Percentiles rank a stretch among this genome's conserved stretches.
phyloP scores from a whole-genome alignment of 257 asterid genomes.

The Solanum pinnatisectum region DNA sequence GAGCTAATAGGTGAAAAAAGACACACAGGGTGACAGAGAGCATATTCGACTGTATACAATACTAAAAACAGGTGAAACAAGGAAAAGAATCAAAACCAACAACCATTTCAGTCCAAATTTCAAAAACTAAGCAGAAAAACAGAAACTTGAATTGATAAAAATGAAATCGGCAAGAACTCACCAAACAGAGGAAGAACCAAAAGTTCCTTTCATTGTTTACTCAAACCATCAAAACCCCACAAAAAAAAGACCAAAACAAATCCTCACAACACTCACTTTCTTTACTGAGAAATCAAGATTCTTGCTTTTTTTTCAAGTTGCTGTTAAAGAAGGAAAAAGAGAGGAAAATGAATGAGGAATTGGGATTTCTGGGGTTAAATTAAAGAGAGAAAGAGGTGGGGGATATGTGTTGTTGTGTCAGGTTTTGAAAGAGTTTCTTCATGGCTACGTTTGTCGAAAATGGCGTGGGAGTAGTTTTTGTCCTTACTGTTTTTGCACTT shows the following conservation, averaged over 20 bases:
- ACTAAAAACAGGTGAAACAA: neutral
- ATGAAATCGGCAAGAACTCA: constrained; percentile 20
- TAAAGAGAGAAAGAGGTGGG: constrained; percentile 1
- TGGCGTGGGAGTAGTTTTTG: constrained; percentile 42
- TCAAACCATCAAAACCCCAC: constrained; percentile 17
- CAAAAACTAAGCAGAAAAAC: neutral
- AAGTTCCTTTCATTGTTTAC: constrained; percentile 23
- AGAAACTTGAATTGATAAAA: neutral
- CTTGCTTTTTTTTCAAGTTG: neutral
- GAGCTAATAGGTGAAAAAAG: neutral
- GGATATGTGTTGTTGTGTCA: neutral
- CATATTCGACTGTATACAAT: neutral
- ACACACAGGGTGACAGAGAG: neutral
- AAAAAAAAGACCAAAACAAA: constrained; percentile 6
- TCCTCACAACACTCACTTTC: neutral
- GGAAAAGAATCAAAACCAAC: neutral
- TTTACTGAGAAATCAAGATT: neutral
- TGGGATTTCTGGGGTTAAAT: neutral
- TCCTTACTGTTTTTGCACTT: constrained; percentile 22
- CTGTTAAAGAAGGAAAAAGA: neutral
- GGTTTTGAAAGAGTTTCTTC: constrained; percentile 16
- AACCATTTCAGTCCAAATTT: neutral
- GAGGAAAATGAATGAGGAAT: neutral
- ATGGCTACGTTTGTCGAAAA: constrained; percentile 44
- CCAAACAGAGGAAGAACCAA: constrained; percentile 17